phyloP scores from a whole-genome alignment of 345 rosid species.

The Euphorbia pulcherrima region DNA sequence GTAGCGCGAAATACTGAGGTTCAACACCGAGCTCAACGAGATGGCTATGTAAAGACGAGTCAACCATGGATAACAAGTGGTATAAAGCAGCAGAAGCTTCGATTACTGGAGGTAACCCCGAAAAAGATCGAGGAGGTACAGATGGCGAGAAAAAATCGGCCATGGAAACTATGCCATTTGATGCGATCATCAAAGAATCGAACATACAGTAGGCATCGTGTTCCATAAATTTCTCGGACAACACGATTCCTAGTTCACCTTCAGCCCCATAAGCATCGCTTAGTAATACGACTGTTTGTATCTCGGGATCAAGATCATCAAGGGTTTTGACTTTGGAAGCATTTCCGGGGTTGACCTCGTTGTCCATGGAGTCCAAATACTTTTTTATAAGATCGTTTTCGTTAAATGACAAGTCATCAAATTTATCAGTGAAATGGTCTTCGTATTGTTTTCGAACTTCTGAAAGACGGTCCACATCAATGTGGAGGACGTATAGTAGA shows the following conservation, averaged over 20 bases:
- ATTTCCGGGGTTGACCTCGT: conserved; percentile 48
- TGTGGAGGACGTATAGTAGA: conserved; percentile 80
- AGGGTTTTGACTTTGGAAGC: conserved; percentile 47
- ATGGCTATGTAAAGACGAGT: conserved; percentile 83
- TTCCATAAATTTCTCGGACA: conserved; percentile 96
- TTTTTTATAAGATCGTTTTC: conserved; percentile 67
- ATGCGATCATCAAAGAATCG: conserved; percentile 85
- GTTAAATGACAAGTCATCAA: conserved; percentile 72
- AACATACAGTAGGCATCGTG: conserved; percentile 98
- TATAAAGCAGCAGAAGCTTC: conserved; percentile 86
- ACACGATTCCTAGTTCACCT: conserved; percentile 92
- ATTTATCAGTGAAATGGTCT: conserved; percentile 82
- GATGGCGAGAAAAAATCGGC: conserved; percentile 80
- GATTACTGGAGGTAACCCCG: conserved; percentile 81
- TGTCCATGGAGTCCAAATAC: conserved; percentile 56
- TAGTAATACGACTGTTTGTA: conserved; percentile 55
- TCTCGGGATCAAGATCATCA: conserved; percentile 81
- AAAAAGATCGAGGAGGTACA: too few relatives aligned
- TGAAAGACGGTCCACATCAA: conserved; percentile 69
- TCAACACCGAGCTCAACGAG: conserved; percentile 89
- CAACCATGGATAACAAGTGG: conserved; percentile 67
- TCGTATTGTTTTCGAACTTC: conserved; percentile 76
- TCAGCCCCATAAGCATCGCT: conserved; percentile 96
- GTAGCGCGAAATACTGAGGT: conserved; percentile 94
- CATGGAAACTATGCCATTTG: conserved; percentile 71